phyloP scores from a whole-genome alignment of 2,329 filamentous ascomycete genomes.

The Fusarium temperatum region DNA sequence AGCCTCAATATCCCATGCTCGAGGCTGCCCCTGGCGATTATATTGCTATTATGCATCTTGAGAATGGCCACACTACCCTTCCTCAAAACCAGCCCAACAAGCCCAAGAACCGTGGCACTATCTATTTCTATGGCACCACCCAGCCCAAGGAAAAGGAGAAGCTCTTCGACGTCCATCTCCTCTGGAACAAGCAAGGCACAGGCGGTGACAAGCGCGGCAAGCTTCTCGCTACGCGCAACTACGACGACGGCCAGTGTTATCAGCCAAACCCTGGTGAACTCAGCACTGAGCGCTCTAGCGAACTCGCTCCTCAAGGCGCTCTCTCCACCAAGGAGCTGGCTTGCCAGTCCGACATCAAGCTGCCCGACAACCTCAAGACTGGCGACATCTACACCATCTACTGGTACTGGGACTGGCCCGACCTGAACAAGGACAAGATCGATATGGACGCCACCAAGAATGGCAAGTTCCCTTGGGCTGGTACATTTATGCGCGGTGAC shows the following conservation, averaged over 20 bases:
- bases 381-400: conserved; percentile 81
- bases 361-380: conserved; percentile 72
- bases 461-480: conserved; percentile 55
- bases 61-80: conserved; percentile 79
- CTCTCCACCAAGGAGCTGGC: conserved; percentile 68
- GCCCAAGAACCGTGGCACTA: conserved; percentile 72
- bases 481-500: conserved; percentile 52
- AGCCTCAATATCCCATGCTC: conserved; percentile 69
- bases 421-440: conserved; percentile 56
- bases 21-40: conserved; percentile 67
- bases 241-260: conserved; percentile 91
- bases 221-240: conserved; percentile 81
- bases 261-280: conserved; percentile 73
- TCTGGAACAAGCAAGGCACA: conserved; percentile 82
- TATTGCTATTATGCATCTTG: conserved; percentile 73
- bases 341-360: conserved; percentile 83
- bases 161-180: conserved; percentile 72
- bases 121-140: conserved; percentile 78
- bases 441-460: conserved; percentile 51
- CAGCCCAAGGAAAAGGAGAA: conserved; percentile 62
- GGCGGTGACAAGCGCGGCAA: conserved; percentile 82
- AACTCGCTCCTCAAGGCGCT: conserved; percentile 63
- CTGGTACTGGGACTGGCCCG: conserved; percentile 97
- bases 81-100: conserved; percentile 66
- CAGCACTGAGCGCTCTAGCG: conserved; percentile 64